These are phyloP conservation scores for Trichoderma pleuroti DNA, from an alignment of 2,329 filamentous ascomycete genomes.

Conservation along the genomic window DNA sequence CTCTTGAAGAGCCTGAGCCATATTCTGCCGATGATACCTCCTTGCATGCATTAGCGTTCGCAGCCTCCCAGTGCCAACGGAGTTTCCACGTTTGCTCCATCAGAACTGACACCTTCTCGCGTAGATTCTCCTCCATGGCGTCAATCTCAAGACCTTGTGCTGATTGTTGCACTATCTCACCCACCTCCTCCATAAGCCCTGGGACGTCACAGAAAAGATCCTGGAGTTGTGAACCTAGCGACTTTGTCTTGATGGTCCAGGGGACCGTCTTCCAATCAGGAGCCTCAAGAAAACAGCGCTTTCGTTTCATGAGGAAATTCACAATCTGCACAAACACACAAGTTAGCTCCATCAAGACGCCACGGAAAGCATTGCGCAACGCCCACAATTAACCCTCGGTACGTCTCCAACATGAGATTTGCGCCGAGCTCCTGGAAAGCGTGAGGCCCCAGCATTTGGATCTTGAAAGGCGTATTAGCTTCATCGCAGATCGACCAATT, in stretches of 20 bases:
- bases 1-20: neutral
- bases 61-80: neutral
- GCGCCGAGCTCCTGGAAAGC: neutral
- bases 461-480: neutral
- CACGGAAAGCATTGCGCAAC: neutral
- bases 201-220: neutral
- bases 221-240: neutral
- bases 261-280: neutral
- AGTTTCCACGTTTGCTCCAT: neutral
- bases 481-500: too few species aligned
- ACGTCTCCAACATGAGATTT: neutral
- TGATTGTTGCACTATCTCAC: neutral
- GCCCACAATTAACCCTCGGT: neutral
- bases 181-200: neutral
- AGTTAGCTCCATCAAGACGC: neutral
- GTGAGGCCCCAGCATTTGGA: neutral
- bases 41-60: neutral
- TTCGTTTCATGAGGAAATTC: neutral
- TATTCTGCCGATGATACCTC: neutral
- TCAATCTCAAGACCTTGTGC: neutral
- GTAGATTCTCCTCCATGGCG: neutral
- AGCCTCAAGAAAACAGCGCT: neutral
- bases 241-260: neutral
- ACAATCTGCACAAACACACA: neutral
- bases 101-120: neutral